Base-by-base conservation (phyloP, 495 filamentous ascomycete genomes). In the Penicillium roqueforti region DNA sequence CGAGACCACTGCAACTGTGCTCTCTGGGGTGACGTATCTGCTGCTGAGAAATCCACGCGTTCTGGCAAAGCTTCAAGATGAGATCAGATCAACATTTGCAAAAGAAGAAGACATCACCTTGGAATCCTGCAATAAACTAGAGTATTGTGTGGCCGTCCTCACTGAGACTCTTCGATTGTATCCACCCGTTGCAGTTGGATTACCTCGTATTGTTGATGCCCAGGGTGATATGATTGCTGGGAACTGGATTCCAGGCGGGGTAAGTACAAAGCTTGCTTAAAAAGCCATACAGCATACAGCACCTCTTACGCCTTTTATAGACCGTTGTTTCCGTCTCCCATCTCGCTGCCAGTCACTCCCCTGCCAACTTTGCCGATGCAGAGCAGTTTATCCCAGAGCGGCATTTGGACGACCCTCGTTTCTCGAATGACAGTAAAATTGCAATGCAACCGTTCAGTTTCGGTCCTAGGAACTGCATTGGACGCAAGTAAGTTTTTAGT, bases 401-500 rank as follows among this genome's bases (percentile, higher is more conserved):
- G 13, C 82, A 75, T 50, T 51, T 78, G 2, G 69, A 50, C 0
- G 66, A 70, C 20, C 48, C 56, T 13, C 42, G 29, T 9, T 80
- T 65, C 57, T 62, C 57, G 23, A 68, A 69, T 23, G 81, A 83
- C 49, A 64, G 66, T 19, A 63, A 65, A 14, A 60, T 61, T 8
- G 76, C 70, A 11, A 57, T 77, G 32, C 74, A 81, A 59, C 80
- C 83, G 0, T 88, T 87, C 48, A 74, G 71, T 14, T 47, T 80
- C 19, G 85, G 85, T 0, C 72, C 79, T 0, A 65, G 85, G 9
- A 80, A 84, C 60, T 88, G 83, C 52, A 71, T 86, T 44, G 85
- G 84, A 37, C 67, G 70, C 47, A 78, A 78, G 80, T 83, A 59
- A 66, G 79, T 29, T 37, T 11, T 16, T 6, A 3, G 9, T 45